Conservation (phyloP, 2,329 filamentous ascomycete genomes). For the Fusarium buxicola region DNA sequence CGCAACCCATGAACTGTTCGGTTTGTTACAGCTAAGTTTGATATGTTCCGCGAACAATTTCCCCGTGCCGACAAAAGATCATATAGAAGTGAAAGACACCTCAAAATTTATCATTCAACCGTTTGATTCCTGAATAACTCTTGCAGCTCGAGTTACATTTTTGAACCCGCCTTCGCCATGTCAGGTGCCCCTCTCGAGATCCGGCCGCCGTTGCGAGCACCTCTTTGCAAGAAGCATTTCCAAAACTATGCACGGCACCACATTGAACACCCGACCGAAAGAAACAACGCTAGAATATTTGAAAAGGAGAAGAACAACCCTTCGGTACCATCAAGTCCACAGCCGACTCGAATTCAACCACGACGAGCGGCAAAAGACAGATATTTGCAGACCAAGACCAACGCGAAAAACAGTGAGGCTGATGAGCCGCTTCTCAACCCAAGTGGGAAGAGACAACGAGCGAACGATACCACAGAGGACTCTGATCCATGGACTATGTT, state of each 20-base stretch:
- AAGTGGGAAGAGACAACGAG: neutral
- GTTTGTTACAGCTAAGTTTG: too few relatives aligned
- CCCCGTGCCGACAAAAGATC: too few relatives aligned
- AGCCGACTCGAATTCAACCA: constrained; percentile 17
- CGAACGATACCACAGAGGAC: neutral
- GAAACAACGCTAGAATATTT: neutral
- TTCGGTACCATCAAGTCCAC: neutral
- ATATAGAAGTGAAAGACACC: too few relatives aligned
- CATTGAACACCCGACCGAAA: neutral
- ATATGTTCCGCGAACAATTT: too few relatives aligned
- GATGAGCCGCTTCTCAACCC: neutral
- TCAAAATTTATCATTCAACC: too few relatives aligned
- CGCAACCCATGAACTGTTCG: too few relatives aligned
- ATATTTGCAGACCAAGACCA: neutral
- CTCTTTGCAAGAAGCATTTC: constrained; percentile 23
- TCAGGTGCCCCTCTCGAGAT: neutral
- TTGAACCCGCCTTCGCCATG: neutral
- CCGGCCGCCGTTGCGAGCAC: neutral
- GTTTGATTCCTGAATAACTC: too few relatives aligned
- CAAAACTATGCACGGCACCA: neutral
- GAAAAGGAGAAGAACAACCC: neutral
- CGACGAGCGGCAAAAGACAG: constrained; percentile 28
- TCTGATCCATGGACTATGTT: constrained; percentile 11
- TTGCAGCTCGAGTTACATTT: too few relatives aligned
- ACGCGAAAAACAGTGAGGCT: neutral